Conservation (phyloP, 2,329 filamentous ascomycete genomes). For the Cladorrhinum sp. region DNA sequence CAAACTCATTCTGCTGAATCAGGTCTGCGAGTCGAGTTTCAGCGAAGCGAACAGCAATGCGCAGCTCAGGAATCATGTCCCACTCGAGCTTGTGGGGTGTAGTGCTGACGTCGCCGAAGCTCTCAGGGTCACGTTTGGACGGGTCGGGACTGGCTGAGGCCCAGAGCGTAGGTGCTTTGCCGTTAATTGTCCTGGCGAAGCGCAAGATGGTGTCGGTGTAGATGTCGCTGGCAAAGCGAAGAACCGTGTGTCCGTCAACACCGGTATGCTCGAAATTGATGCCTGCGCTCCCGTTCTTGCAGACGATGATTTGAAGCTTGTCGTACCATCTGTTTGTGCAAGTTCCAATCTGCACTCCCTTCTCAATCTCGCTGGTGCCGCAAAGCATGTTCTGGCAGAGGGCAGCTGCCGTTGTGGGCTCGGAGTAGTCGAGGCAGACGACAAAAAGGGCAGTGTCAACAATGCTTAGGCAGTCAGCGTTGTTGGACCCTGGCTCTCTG, state of each 20-base stretch:
- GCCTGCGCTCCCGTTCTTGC: conserved; percentile 95
- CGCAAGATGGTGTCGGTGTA: conserved; percentile 97
- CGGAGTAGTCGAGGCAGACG: conserved; percentile 88
- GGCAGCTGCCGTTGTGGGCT: conserved; percentile 74
- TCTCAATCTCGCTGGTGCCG: conserved; percentile 85
- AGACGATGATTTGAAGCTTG: conserved; percentile 98
- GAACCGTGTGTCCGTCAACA: conserved; percentile 93
- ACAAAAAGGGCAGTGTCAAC: conserved; percentile 93
- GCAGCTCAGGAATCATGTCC: conserved; percentile 92
- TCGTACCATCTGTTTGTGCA: conserved; percentile 99
- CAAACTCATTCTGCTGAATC: conserved; percentile 94
- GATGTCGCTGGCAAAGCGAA: conserved; percentile 92
- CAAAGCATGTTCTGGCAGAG: conserved; percentile 99
- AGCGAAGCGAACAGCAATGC: conserved; percentile 87
- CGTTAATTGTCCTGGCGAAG: conserved; percentile 93
- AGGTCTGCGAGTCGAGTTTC: conserved; percentile 92
- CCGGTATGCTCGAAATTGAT: conserved; percentile 99
- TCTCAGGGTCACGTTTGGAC: conserved; percentile 83
- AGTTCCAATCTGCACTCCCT: conserved; percentile 92
- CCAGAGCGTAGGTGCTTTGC: conserved; percentile 88
- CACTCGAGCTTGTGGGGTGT: conserved; percentile 96
- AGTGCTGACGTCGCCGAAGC: conserved; percentile 89
- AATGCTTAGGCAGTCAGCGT: conserved; percentile 91
- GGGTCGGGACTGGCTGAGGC: conserved; percentile 87
- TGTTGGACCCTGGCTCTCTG: conserved; percentile 83